A percentile compares a stretch with the other conserved stretches of the same genome.
These are phyloP conservation scores for Lepiota brunneoincarnata DNA, from an alignment of 768 basidiomycete species.

Conservation along the genomic window DNA sequence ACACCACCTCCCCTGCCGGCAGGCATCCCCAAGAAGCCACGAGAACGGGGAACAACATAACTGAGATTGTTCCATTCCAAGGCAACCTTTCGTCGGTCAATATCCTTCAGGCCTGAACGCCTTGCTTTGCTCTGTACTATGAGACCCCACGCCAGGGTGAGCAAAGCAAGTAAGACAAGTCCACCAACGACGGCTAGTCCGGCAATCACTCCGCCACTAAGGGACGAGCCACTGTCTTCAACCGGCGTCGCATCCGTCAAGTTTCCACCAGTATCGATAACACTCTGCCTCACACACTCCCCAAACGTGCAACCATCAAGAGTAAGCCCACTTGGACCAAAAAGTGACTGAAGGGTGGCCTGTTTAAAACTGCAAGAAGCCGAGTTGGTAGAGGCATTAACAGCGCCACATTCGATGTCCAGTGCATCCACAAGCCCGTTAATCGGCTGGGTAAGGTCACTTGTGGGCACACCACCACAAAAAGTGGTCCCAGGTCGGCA, in stretches of 20 bases:
- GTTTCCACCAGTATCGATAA: slow-evolving; percentile 57
- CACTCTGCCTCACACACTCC: slow-evolving; percentile 82
- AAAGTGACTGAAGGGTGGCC: slow-evolving; percentile 56
- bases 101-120: slow-evolving; percentile 33
- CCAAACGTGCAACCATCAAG: slow-evolving; percentile 79
- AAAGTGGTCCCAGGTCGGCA: slow-evolving; percentile 72
- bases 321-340: slow-evolving; percentile 71
- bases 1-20: slow-evolving; percentile 15
- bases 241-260: slow-evolving; percentile 27
- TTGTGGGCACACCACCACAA: slow-evolving; percentile 54
- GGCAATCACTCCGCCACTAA: slow-evolving; percentile 85
- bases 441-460: slow-evolving; percentile 60
- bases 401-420: slow-evolving; percentile 60
- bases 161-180: slow-evolving; percentile 54
- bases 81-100: slow-evolving; percentile 49
- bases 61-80: slow-evolving; percentile 69
- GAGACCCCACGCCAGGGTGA: slow-evolving; percentile 61
- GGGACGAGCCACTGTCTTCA: slow-evolving; percentile 35
- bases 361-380: slow-evolving; percentile 80
- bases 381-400: slow-evolving; percentile 39
- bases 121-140: slow-evolving; percentile 62
- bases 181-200: slow-evolving; percentile 84
- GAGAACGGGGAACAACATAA: slow-evolving; percentile 51
- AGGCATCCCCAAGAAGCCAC: slow-evolving; percentile 11
- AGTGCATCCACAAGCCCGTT: slow-evolving; percentile 64